These are phyloP conservation scores for Metarhizium album DNA, from an alignment of 2,329 filamentous ascomycete species.

Conservation along the genomic window DNA sequence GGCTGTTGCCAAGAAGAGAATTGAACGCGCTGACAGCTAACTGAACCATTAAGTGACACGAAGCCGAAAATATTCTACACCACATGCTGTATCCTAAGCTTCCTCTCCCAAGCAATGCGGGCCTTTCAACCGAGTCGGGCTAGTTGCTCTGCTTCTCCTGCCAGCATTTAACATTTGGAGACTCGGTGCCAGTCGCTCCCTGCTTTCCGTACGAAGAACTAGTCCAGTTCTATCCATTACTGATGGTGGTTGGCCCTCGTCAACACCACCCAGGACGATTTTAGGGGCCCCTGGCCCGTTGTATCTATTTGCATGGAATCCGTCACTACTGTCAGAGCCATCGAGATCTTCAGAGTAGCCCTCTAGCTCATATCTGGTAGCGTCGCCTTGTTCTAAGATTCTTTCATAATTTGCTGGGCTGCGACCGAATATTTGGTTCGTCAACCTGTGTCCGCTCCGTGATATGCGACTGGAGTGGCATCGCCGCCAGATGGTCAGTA, in stretches of 20 bases:
- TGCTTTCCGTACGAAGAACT: slow-evolving; percentile 72
- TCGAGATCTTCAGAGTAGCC: slow-evolving; percentile 54
- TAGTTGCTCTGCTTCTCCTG: slow-evolving; percentile 44
- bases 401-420: slow-evolving; percentile 59
- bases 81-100: background rate
- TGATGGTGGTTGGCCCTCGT: slow-evolving; percentile 30
- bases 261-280: slow-evolving; percentile 41
- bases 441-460: slow-evolving; percentile 41
- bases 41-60: background rate
- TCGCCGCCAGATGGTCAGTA: slow-evolving; percentile 19
- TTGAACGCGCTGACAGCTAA: background rate
- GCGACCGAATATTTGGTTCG: slow-evolving; percentile 56
- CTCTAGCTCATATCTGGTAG: slow-evolving; percentile 67
- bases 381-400: slow-evolving; percentile 71
- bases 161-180: slow-evolving; percentile 44
- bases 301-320: slow-evolving; percentile 43
- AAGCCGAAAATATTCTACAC: background rate
- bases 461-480: slow-evolving; percentile 23
- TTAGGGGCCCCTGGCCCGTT: slow-evolving; percentile 61
- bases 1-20: background rate
- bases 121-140: slow-evolving; percentile 49
- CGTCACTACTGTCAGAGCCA: slow-evolving; percentile 50
- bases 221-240: slow-evolving; percentile 60
- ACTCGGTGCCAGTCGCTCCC: slow-evolving; percentile 59
- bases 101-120: slow-evolving; percentile 18